Evolutionary conservation across 495 filamentous ascomycete genomes (phyloP).

Genomic region (Hypoxylon fragiforme): DNA sequence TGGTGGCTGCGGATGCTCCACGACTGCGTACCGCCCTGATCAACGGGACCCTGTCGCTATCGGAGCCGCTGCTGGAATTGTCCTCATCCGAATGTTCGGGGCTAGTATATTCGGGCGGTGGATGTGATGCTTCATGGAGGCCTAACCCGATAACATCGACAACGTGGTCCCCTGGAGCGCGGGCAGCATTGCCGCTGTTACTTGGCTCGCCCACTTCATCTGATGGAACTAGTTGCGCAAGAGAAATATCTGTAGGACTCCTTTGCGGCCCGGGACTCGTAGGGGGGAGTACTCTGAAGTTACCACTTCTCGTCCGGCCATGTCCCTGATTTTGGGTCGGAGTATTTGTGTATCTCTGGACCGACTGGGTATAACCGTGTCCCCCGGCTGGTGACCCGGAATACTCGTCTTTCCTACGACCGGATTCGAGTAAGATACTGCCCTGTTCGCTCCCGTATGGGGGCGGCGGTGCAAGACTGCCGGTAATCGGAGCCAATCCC

Average conservation of each 20-base stretch:
- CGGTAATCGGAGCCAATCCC: slow-evolving; percentile 95
- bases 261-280: slow-evolving; percentile 87
- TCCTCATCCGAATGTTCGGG: slow-evolving; percentile 58
- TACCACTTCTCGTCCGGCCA: slow-evolving; percentile 59
- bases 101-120: slow-evolving; percentile 76
- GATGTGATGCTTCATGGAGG: slow-evolving; percentile 42
- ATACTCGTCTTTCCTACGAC: slow-evolving; percentile 64
- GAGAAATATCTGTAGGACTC: slow-evolving; percentile 94
- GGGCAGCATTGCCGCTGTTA: slow-evolving; percentile 47
- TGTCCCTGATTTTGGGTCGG: slow-evolving; percentile 47
- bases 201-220: slow-evolving; percentile 80
- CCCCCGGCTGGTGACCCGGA: slow-evolving; percentile 59
- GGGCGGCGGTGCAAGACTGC: slow-evolving; percentile 90
- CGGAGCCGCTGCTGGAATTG: slow-evolving; percentile 57
- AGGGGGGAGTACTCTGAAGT: slow-evolving; percentile 67
- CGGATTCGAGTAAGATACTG: slow-evolving; percentile 89
- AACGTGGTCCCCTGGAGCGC: slow-evolving; percentile 37
- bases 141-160: slow-evolving; percentile 45
- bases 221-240: slow-evolving; percentile 72
- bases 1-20: slow-evolving; percentile 47
- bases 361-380: slow-evolving; percentile 49
- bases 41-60: slow-evolving; percentile 46
- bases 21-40: slow-evolving; percentile 45
- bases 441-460: slow-evolving; percentile 97
- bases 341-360: slow-evolving; percentile 42